Evolutionary conservation across 371 early-diverging fungal species (phyloP).

Genomic region (Rhizopus stolonifer): DNA sequence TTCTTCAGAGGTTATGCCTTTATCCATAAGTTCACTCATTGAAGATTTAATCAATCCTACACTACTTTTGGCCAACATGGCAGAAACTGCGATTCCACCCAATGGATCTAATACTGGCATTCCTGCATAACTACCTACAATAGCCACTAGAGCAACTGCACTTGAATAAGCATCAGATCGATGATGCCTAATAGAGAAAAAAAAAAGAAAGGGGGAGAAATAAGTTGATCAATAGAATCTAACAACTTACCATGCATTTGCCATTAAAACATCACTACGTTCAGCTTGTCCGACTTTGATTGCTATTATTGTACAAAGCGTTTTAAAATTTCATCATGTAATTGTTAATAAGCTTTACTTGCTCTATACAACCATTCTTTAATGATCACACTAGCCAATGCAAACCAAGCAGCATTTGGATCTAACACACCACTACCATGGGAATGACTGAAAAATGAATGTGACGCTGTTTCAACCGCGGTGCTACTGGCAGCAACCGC

Average conservation of each 20-base stretch:
- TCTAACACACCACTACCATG: slow-evolving; percentile 39
- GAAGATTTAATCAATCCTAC: slow-evolving; percentile 42
- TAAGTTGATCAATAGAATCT: not conserved
- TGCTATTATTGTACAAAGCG: slow-evolving; percentile 27
- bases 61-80: slow-evolving; percentile 61
- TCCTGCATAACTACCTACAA: slow-evolving; percentile 62
- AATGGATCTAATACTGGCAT: slow-evolving; percentile 65
- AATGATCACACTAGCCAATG: slow-evolving; percentile 58
- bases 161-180: slow-evolving; percentile 69
- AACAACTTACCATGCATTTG: slow-evolving; percentile 64
- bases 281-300: slow-evolving; percentile 62
- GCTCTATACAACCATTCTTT: slow-evolving; percentile 69
- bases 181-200: slow-evolving; percentile 76
- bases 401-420: slow-evolving; percentile 77
- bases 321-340: not conserved
- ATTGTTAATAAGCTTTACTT: slow-evolving; percentile 28
- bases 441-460: not conserved
- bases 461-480: not conserved
- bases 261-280: slow-evolving; percentile 65
- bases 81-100: slow-evolving; percentile 64
- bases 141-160: slow-evolving; percentile 60
- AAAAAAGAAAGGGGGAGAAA: no score
- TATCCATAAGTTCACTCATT: slow-evolving; percentile 50
- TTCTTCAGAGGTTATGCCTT: slow-evolving; percentile 29
- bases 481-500: slow-evolving; percentile 3